Evolutionary conservation across 805 yeast genomes (phyloP), one percentile per base, ranked within the genome.

Genomic region (Aciculoconidium aculeatum): DNA sequence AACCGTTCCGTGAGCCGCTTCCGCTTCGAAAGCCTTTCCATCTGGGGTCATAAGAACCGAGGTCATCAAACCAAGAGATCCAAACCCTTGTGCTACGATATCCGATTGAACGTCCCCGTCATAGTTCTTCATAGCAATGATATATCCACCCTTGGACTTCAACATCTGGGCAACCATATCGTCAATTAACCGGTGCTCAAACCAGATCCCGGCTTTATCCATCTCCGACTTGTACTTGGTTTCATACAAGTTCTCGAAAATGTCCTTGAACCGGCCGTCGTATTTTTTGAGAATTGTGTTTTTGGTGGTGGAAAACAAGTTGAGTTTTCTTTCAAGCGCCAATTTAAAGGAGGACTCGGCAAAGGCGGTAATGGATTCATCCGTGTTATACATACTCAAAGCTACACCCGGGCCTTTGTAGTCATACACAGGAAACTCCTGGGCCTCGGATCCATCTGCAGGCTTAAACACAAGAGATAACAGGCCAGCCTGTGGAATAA

Each of bases 161-260:
- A 82, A 59, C 92, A 82, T 82, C 58, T 82, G 92, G 4, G 90
- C 90, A 37, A 82, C 92, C 87, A 82, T 82, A 53, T 82, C 92
- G 55, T 82, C 92, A 39, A 82, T 82, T 50, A 82, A 67, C 57
- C 92, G 72, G 56, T 82, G 92, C 55, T 82, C 88, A 46, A 80
- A 82, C 65, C 75, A 71, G 40, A 82, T 70, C 13, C 80, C 81
- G 18, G 63, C 61, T 9, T 59, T 55, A 46, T 79, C 84, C 44
- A 80, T 80, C 32, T 69, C 55, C 7, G 56, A 11, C 45, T 72
- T 68, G 60, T 81, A 82, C 24, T 65, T 61, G 11, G 64, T 32
- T 29, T 77, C 84, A 45, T 71, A 82, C 30, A 81, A 53, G 36
- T 70, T 75, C 55, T 78, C 77, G 65, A 82, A 82, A 36, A 81